A percentile compares a stretch with the other conserved stretches of the same genome.
Evolutionary conservation across 192 early-diverging fungal species (phyloP).

Genomic region (Rhizoclosmatium globosum): DNA sequence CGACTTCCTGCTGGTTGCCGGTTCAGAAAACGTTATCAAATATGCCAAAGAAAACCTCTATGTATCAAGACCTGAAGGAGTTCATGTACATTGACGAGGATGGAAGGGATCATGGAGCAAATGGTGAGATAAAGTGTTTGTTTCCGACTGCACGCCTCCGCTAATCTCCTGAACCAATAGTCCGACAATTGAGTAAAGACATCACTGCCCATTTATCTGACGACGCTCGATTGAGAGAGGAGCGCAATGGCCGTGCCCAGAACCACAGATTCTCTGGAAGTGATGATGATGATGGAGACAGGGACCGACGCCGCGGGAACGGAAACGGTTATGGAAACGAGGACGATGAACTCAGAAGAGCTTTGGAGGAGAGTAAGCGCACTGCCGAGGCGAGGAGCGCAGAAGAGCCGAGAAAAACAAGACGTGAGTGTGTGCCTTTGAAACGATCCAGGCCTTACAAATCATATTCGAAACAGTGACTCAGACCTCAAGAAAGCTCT

Average conservation of each 20-base stretch:
- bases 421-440: constrained; percentile 9
- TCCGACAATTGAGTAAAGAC: constrained; percentile 93
- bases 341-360: constrained; percentile 80
- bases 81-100: constrained; percentile 96
- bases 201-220: constrained; percentile 83
- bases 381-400: constrained; percentile 70
- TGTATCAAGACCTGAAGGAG: constrained; percentile 96
- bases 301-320: constrained; percentile 46
- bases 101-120: constrained; percentile 89
- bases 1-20: constrained; percentile 84
- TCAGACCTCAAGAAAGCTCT: constrained; percentile 55
- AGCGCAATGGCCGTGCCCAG: constrained; percentile 62
- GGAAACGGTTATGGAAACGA: constrained; percentile 52
- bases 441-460: background rate
- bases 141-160: background rate
- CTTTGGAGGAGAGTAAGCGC: constrained; percentile 84
- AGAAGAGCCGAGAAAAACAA: constrained; percentile 33
- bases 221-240: constrained; percentile 78
- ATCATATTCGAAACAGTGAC: background rate
- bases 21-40: constrained; percentile 85
- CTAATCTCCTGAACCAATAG: constrained; percentile 50
- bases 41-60: constrained; percentile 91
- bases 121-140: constrained; percentile 61
- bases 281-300: constrained; percentile 56
- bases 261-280: constrained; percentile 44